phyloP scores from a whole-genome alignment of 2,329 filamentous ascomycete species.

The Penicillium brevicompactum region DNA sequence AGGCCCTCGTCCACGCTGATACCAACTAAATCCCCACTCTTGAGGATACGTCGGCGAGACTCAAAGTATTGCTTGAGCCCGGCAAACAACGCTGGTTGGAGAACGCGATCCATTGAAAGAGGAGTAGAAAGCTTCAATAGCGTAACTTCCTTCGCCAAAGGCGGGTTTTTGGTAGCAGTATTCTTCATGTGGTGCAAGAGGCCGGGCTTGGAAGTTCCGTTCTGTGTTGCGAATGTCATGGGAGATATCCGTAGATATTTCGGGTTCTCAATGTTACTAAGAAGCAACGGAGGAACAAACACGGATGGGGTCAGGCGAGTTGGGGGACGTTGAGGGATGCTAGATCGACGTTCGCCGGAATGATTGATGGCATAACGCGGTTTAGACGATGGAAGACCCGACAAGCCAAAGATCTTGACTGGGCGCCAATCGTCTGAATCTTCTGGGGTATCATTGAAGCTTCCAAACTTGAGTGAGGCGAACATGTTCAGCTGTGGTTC shows the following conservation, averaged over 20 bases:
- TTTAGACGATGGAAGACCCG: constrained; percentile 61
- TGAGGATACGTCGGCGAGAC: constrained; percentile 76
- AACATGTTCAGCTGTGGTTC: constrained; percentile 63
- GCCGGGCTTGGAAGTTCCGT: constrained; percentile 58
- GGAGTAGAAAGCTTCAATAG: constrained; percentile 88
- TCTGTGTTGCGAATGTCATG: constrained; percentile 37
- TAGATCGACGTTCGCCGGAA: constrained; percentile 53
- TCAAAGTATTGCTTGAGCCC: constrained; percentile 90
- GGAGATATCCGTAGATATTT: constrained; percentile 78
- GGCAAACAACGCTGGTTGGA: constrained; percentile 83
- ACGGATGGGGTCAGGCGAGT: constrained; percentile 59
- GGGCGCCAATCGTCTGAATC: constrained; percentile 76
- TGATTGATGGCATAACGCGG: constrained; percentile 58
- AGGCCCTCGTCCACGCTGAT: constrained; percentile 86
- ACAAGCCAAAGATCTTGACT: constrained; percentile 84
- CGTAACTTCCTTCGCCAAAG: constrained; percentile 75
- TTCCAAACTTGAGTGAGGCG: constrained; percentile 65
- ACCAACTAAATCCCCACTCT: constrained; percentile 83
- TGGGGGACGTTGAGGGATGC: constrained; percentile 53
- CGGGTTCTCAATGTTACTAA: constrained; percentile 81
- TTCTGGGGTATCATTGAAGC: constrained; percentile 50
- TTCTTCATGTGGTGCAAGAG: constrained; percentile 54
- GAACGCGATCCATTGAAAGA: constrained; percentile 77
- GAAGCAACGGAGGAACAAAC: constrained; percentile 81
- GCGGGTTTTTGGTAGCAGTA: constrained; percentile 53